Conservation (phyloP, 345 rosid genomes). For the Tarenaya hassleriana region DNA sequence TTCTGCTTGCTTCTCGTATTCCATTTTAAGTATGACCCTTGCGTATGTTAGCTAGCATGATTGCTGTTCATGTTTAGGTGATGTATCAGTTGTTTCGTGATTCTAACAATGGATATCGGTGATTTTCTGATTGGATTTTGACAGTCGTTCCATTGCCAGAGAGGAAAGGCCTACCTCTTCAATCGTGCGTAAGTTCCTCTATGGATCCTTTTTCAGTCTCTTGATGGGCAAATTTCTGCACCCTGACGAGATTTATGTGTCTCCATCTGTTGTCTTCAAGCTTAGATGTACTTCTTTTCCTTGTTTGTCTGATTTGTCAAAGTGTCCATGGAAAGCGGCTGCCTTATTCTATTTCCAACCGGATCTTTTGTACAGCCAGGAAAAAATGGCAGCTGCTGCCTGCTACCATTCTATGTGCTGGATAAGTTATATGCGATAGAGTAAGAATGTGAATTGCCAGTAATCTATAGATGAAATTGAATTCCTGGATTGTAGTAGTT, state of each 20-base stretch:
- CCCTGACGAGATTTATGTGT: no score
- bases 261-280: no score
- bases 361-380: not conserved
- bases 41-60: not conserved
- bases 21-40: not conserved
- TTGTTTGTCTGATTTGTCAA: not conserved
- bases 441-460: no score
- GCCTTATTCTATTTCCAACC: not conserved
- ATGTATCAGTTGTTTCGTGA: not conserved
- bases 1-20: not conserved
- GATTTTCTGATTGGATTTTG: not conserved
- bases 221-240: not conserved
- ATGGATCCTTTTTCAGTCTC: constrained; percentile 11
- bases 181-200: constrained; percentile 51
- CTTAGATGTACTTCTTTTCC: not conserved
- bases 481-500: no score
- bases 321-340: not conserved
- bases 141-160: constrained; percentile 63
- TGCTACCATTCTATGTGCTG: not conserved
- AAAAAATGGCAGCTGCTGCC: not conserved
- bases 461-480: no score
- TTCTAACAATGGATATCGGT: no score
- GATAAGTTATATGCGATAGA: not conserved
- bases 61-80: not conserved
- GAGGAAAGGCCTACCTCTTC: constrained; percentile 83